Evolutionary conservation across 192 early-diverging fungal species (phyloP), one percentile per base, ranked within the genome.

Genomic region (Glomus cerebriforme): DNA sequence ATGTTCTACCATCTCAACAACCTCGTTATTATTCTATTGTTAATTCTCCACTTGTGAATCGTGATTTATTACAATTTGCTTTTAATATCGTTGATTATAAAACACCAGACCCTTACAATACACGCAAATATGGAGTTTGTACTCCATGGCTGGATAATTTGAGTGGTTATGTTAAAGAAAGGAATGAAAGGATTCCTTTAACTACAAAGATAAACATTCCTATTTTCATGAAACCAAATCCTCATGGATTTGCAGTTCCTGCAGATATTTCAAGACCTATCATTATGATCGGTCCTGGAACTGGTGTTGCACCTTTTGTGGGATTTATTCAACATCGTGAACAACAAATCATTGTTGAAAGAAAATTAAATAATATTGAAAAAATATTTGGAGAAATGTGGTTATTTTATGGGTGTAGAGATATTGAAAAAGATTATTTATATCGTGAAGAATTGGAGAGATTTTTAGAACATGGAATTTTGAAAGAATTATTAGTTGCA

Each of bases 291-390:
- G 94, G 93, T 2, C 95, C 97, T 2, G 98, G 97, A 47, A 98
- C 98, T 1, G 98, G 98, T 24, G 90, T 99, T n/a, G 93, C 97
- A 9, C 97, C 98, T 0, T 97, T 98, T 62, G 85, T 96, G 34
- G 92, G 94, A 1, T 98, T 98, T 79, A 83, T 98, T 43, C 86
- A 96, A 81, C 91, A 97, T 69, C 89, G 94, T 62, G 87, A 87
- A 22, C 15, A 49, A 37, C 43, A 58, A 66, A 15, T 78, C 24
- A 31, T 35, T 24, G 27, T 17, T 26, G 81, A 73, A 66, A 54
- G 10, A 58, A 69, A 15, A 35, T 77, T 47, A 73, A 73, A 37
- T 60, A 83, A 43, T 66, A 82, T 83, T 35, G 81, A 75, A 17
- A 82, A 82, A 4, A 75, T 45, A 2, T 87, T 90, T 74, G 93